Evolutionary conservation across 805 yeast genomes (phyloP).

Genomic region (Saccharomycopsis capsularis): DNA sequence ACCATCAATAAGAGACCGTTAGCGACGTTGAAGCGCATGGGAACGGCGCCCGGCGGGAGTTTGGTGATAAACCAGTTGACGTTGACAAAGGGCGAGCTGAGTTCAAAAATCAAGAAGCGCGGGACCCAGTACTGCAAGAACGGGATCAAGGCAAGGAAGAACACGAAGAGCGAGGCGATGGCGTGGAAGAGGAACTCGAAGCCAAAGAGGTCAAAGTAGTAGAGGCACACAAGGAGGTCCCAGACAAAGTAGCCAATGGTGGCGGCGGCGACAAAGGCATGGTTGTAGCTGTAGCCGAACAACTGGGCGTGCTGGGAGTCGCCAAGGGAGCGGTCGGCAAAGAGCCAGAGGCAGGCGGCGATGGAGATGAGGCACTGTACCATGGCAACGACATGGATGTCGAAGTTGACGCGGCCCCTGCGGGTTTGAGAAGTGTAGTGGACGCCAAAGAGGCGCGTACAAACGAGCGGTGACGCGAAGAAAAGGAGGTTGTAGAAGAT

Average conservation of each 20-base stretch:
- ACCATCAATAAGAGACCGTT: conserved; percentile 69
- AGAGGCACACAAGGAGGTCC: conserved; percentile 72
- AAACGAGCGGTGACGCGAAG: conserved; percentile 44
- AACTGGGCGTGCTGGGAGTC: conserved; percentile 40
- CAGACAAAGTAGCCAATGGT: conserved; percentile 86
- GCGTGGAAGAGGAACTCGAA: conserved; percentile 80
- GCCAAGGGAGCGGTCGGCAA: conserved; percentile 41
- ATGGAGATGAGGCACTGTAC: conserved; percentile 71
- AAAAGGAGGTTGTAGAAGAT: conserved; percentile 54
- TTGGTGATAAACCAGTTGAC: conserved; percentile 85
- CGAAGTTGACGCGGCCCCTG: conserved; percentile 60
- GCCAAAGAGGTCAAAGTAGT: conserved; percentile 65
- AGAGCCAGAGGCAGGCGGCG: conserved; percentile 53
- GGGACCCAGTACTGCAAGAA: conserved; percentile 78
- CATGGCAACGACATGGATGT: conserved; percentile 85
- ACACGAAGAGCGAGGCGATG: conserved; percentile 69
- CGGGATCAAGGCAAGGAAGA: conserved; percentile 57
- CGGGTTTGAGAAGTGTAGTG: conserved; percentile 43
- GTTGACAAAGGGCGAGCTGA: conserved; percentile 92
- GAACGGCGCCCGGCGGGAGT: conserved; percentile 61
- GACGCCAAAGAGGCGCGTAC: conserved; percentile 43
- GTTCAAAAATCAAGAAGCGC: conserved; percentile 75
- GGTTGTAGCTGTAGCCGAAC: conserved; percentile 67
- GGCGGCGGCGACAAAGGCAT: conserved; percentile 63
- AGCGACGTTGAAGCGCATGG: conserved; percentile 43